Conservation (phyloP, 2,329 filamentous ascomycete genomes). For the Talaromyces sp. region DNA sequence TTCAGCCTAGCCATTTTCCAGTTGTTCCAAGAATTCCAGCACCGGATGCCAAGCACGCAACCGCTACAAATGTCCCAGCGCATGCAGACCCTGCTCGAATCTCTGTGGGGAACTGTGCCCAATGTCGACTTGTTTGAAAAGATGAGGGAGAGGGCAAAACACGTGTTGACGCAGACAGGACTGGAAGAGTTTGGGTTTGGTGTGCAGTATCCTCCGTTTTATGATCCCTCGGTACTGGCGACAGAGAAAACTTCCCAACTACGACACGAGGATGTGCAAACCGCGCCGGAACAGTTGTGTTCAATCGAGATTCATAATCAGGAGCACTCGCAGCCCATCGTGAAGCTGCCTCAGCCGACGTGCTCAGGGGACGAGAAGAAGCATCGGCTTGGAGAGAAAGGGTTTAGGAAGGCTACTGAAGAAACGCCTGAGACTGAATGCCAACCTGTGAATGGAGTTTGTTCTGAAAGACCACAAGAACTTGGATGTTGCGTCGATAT, state of each 20-base stretch:
- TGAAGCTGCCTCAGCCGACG: background rate
- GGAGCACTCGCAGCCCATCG: background rate
- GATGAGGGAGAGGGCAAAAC: background rate
- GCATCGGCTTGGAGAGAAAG: background rate
- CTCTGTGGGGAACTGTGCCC: background rate
- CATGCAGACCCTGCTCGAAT: background rate
- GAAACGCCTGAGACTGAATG: background rate
- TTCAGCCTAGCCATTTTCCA: background rate
- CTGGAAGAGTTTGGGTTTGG: background rate
- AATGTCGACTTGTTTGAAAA: background rate
- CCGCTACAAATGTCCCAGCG: background rate
- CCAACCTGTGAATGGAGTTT: background rate
- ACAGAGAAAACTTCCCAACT: background rate
- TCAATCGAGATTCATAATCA: background rate
- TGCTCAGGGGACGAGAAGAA: background rate
- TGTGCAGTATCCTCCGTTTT: background rate
- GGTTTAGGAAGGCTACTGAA: background rate
- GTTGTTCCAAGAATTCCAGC: background rate
- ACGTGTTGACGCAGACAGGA: background rate
- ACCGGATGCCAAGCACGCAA: background rate
- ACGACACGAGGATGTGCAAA: background rate
- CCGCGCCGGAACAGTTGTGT: background rate
- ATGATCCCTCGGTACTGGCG: background rate
- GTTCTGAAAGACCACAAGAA: background rate
- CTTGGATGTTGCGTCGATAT: background rate